phyloP scores from a whole-genome alignment of 352 stramenopile genomes.

The Globisporangium iwayamae region DNA sequence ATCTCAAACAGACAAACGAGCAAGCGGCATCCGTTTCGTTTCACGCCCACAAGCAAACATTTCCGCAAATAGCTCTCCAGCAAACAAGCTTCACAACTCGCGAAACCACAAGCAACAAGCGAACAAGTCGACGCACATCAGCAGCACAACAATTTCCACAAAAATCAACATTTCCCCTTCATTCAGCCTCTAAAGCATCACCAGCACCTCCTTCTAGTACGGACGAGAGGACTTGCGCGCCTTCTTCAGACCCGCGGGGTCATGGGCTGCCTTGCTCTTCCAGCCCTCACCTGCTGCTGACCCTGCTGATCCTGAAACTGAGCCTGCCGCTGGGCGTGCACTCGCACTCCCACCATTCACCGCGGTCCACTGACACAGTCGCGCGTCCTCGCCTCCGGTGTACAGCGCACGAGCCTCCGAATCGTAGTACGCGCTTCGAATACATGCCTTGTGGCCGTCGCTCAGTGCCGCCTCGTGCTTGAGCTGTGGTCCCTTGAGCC shows the following conservation, averaged over 20 bases:
- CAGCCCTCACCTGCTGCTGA: conserved; percentile 1
- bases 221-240: conserved; percentile 68
- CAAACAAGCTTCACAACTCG: not conserved
- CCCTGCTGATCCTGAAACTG: not conserved
- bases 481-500: conserved; percentile 40
- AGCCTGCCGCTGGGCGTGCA: not conserved
- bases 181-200: not conserved
- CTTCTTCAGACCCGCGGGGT: conserved; percentile 60
- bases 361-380: conserved; percentile 76
- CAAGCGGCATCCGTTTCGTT: conserved; percentile 5
- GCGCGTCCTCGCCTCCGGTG: conserved; percentile 85
- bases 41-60: not conserved
- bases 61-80: too few species aligned
- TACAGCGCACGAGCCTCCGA: conserved; percentile 43
- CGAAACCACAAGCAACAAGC: not conserved
- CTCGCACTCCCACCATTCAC: not conserved
- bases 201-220: conserved; percentile 36
- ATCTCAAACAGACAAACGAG: not conserved
- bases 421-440: conserved; percentile 81
- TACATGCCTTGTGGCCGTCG: conserved; percentile 81
- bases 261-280: conserved; percentile 30
- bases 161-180: not conserved
- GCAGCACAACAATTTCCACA: not conserved
- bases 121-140: too few species aligned
- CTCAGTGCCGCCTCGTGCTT: conserved; percentile 46